Base-by-base conservation (phyloP, 306 rosid species). In the Urtica urens region DNA sequence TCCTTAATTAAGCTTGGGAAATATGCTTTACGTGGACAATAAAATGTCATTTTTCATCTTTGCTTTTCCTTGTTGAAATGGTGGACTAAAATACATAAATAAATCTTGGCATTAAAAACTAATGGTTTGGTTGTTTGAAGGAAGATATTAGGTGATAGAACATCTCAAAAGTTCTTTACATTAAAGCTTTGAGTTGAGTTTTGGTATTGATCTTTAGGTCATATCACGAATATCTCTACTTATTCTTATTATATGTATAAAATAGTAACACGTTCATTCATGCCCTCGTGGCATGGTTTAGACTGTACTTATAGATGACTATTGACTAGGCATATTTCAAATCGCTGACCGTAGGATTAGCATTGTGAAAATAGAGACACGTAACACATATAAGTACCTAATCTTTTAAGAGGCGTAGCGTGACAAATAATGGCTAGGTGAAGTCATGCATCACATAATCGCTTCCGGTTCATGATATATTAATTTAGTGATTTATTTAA, bases 401-500 rank as follows among this genome's bases (percentile, higher is more conserved):
- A 10, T 10, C 7, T 47, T 23, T 16, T 23, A 17, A 16, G 2
- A 4, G 34, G 9, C 33, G 4, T 4, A 24, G 52, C 31, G 6
- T 38, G 14, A 16, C 52, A 50, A 29, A 40, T 29, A 2, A 2
- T 44, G 33, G 41, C 7, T 33, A 29, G 56, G 27, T 50, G 42
- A 50, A 50, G 56, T 50, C 56, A 50, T 31, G 41, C 26, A 39
- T 29, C 19, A 50, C 56, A 50, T 50, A 30, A 30, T 22, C 27
- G 3, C 28, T 50, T 50, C 34, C 51, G 30, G 3, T 46, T 24
- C 25, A 10, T 46, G 25, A 1, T 21, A 17, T 21, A 3, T 23
- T 38, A 12, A 13, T 38, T 2, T n/a, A 1, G 5, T 12, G 14
- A 12, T 14, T 14, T 16, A 14, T 38, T 38, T 38, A 5, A 2